Evolutionary conservation across 2,329 filamentous ascomycete species (phyloP), one percentile per base, ranked within the genome.

Genomic region (Claviceps quebecensis): DNA sequence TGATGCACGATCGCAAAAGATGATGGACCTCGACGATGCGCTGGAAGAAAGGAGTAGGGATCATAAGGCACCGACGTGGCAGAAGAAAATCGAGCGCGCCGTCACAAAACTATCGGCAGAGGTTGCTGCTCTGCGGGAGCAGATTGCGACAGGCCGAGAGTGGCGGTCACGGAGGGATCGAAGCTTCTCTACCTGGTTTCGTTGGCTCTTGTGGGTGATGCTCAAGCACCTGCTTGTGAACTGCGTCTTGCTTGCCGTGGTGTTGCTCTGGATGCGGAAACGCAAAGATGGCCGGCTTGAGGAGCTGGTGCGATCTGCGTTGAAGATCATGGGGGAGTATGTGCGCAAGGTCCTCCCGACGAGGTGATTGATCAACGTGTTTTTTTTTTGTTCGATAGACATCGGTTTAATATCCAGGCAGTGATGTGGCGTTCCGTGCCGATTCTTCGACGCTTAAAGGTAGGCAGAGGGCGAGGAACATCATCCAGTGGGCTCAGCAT

Each of bases 91-190:
- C 55, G 91, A 97, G 69, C 78, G 83, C 44, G 87, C 88, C 22
- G 75, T 97, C 52, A 87, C 91, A 52, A 87, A 89, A 59, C 82
- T 97, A 69, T 95, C 90, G 5, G 86, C 89, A 16, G 93, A 98
- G 68, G 81, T 98, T 36, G 90, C 93, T 1, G 93, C 93, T 0
- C 69, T 97, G 55, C 79, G 93, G 38, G 93, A 98, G 67, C 90
- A 97, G 63, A 84, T 97, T 58, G 84, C 88, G 50, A 78, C 81
- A 0, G 82, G 87, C 0, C 76, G 86, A 13, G 79, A 91, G 57
- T 85, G 85, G 69, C 78, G 79, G 55, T 76, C 79, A 17, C 78
- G 78, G 57, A 83, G 77, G 57, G 77, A 79, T 55, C 78, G 78
- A 55, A 83, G 78, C 50, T 66, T 86, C 23, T 75, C 80, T 47